Evolutionary conservation across 2,329 filamentous ascomycete species (phyloP).

Genomic region (Verticillium klebahnii): DNA sequence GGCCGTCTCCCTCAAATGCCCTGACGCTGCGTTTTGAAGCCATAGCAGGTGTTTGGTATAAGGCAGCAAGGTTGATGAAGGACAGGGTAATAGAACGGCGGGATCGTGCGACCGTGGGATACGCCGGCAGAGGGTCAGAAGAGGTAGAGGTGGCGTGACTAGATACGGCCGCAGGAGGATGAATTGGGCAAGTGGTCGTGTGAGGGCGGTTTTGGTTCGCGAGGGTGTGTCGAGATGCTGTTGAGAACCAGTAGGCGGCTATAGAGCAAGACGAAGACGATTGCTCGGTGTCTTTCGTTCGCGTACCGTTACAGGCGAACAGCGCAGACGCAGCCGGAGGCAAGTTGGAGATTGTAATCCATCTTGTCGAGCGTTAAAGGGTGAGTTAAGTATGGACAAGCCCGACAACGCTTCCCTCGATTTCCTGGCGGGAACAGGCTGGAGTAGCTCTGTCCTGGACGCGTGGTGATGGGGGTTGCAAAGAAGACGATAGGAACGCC

Average conservation of each 20-base stretch:
- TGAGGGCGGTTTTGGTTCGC: conserved; percentile 1
- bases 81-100: neutral
- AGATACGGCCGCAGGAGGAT: neutral
- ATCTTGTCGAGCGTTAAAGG: conserved; percentile 11
- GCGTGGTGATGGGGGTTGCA: neutral
- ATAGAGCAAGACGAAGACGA: neutral
- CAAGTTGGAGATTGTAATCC: conserved; percentile 14
- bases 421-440: neutral
- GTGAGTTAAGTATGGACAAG: neutral
- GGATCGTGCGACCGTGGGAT: neutral
- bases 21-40: conserved; percentile 13
- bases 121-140: neutral
- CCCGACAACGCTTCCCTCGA: neutral
- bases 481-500: neutral
- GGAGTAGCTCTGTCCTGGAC: neutral
- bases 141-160: neutral
- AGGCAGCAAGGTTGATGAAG: neutral
- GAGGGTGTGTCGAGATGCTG: neutral
- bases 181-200: conserved; percentile 11
- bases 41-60: neutral
- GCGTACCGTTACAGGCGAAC: conserved; percentile 9
- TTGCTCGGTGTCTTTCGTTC: conserved; percentile 2
- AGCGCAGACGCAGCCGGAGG: conserved; percentile 11
- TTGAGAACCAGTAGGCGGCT: neutral
- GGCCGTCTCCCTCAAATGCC: conserved; percentile 10